Conservation (phyloP, 345 rosid genomes). For the Lepidium aucheri region DNA sequence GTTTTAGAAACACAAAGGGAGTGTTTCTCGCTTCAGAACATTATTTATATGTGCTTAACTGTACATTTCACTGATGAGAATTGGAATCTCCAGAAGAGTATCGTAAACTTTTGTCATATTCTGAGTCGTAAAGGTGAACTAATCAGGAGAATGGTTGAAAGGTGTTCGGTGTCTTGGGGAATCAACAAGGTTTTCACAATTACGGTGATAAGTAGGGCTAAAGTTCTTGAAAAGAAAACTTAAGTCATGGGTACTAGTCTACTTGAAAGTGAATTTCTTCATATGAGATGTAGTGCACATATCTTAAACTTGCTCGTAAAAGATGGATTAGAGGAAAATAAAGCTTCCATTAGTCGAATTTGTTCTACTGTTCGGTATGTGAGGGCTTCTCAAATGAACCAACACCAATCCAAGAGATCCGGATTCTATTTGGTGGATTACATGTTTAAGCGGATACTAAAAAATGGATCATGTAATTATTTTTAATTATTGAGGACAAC, state of each 20-base stretch:
- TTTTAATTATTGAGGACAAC: no score
- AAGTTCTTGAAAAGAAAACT: slow-evolving; percentile 3
- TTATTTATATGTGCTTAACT: neutral
- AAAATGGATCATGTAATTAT: no score
- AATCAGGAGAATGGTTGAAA: neutral
- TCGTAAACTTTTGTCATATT: neutral
- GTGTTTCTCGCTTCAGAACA: neutral
- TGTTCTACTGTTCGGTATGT: neutral
- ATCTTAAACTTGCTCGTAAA: neutral
- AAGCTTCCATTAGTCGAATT: neutral
- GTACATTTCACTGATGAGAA: neutral
- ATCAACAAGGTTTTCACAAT: slow-evolving; percentile 9
- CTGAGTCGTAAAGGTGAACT: neutral
- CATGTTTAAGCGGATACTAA: no score
- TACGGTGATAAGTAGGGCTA: neutral
- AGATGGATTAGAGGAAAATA: neutral
- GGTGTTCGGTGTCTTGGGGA: neutral
- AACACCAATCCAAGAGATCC: no score
- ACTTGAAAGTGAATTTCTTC: neutral
- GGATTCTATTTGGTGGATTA: no score
- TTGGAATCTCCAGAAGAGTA: neutral
- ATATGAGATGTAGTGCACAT: neutral
- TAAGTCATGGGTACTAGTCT: neutral
- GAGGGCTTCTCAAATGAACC: neutral
- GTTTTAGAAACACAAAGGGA: neutral